Conservation (phyloP, 2,329 filamentous ascomycete species). For the Botrytis cinerea region DNA sequence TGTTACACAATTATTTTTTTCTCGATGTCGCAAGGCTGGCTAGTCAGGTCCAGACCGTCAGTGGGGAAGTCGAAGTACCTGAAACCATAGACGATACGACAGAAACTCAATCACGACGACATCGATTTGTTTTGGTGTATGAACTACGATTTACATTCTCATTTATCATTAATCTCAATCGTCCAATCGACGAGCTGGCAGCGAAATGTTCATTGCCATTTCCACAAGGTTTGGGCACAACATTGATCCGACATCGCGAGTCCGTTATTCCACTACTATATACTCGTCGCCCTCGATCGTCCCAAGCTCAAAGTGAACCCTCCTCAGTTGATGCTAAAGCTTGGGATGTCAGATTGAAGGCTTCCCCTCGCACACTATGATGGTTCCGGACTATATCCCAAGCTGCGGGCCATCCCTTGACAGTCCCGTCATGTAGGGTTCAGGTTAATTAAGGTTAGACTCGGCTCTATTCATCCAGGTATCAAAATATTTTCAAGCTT, state of each 20-base stretch:
- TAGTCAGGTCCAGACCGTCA: neutral
- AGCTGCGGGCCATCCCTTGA: neutral
- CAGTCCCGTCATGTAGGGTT: neutral
- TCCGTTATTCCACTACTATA: neutral
- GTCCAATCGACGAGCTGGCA: neutral
- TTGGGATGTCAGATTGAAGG: neutral
- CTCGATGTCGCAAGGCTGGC: neutral
- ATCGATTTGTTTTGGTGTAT: neutral
- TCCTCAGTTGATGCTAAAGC: neutral
- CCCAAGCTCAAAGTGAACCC: neutral
- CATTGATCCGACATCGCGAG: neutral
- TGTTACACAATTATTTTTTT: neutral
- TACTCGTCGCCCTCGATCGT: neutral
- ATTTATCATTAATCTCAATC: neutral
- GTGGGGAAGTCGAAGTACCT: neutral
- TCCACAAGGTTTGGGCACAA: neutral
- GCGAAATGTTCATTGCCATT: neutral
- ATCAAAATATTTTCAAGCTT: neutral
- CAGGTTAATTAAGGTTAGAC: neutral
- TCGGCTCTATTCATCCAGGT: neutral
- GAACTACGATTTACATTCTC: neutral
- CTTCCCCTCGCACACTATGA: neutral
- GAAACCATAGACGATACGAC: neutral
- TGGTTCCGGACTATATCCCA: neutral
- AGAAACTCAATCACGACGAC: slow-evolving; percentile 17